These are phyloP conservation scores for Lachnellula hyalina DNA, from an alignment of 2,329 filamentous ascomycete species.

Conservation along the genomic window DNA sequence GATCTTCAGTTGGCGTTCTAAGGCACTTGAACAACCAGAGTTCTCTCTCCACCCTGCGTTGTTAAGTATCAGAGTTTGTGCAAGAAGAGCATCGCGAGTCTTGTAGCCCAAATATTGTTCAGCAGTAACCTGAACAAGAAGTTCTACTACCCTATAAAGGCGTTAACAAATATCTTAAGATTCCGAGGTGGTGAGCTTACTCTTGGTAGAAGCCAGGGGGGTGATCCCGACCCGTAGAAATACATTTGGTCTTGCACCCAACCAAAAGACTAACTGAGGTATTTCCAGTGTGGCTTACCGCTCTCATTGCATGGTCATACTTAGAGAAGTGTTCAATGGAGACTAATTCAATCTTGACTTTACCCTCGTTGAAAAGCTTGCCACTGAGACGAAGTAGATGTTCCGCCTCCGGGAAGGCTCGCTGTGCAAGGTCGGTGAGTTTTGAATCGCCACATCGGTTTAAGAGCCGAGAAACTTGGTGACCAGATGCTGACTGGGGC, in stretches of 20 bases:
- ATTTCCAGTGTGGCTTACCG: conserved; percentile 2
- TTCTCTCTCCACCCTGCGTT: conserved; percentile 27
- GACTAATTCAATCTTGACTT: conserved; percentile 12
- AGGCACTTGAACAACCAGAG: not conserved
- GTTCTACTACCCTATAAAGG: conserved; percentile 4
- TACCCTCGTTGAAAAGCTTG: conserved; percentile 12
- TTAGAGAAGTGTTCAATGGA: conserved; percentile 13
- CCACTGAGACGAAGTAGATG: conserved; percentile 23
- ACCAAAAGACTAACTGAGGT: conserved; percentile 10
- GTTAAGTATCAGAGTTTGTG: conserved; percentile 33
- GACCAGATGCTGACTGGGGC: conserved; percentile 39
- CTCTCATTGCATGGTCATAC: conserved; percentile 4
- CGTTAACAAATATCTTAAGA: not conserved
- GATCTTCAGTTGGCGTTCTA: conserved; percentile 8
- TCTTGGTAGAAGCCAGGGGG: conserved; percentile 14
- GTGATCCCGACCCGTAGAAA: conserved; percentile 3
- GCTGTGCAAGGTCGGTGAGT: conserved; percentile 19
- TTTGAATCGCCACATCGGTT: conserved; percentile 30
- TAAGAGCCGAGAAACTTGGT: conserved; percentile 38
- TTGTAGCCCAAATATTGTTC: conserved; percentile 18
- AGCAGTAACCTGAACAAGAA: conserved; percentile 13
- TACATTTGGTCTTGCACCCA: conserved; percentile 10
- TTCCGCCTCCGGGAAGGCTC: conserved; percentile 38
- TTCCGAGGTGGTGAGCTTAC: not conserved
- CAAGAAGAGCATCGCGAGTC: conserved; percentile 22